Evolutionary conservation across 2,329 filamentous ascomycete species (phyloP).

Genomic region (Ophiostoma novo-ulmi): DNA sequence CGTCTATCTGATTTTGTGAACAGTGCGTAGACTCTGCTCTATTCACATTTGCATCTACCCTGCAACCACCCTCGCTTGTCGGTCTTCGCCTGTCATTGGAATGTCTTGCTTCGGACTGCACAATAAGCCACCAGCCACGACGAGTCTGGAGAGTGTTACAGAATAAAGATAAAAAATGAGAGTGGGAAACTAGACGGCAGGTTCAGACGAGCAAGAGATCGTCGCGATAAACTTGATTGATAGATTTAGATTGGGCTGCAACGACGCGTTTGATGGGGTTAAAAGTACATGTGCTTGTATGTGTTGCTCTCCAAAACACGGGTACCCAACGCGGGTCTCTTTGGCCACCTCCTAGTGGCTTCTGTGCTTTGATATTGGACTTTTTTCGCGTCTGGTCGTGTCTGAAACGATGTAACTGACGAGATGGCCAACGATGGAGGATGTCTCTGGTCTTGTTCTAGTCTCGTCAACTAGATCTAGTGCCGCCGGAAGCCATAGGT

Average conservation of each 20-base stretch:
- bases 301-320: not conserved
- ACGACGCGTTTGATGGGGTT: not conserved
- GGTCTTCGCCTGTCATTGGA: constrained; percentile 10
- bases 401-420: not conserved
- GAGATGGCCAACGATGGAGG: not conserved
- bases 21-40: not conserved
- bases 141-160: not conserved
- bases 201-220: constrained; percentile 13
- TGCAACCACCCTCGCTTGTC: not conserved
- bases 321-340: not conserved
- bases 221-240: not conserved
- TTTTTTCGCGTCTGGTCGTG: not conserved
- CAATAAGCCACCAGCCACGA: not conserved
- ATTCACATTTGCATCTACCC: not conserved
- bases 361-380: not conserved
- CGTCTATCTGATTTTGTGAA: not conserved
- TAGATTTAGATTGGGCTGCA: constrained; percentile 4
- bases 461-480: not conserved
- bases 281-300: not conserved
- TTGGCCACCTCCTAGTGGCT: not conserved
- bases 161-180: not conserved
- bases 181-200: not conserved
- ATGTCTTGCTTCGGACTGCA: constrained; percentile 10
- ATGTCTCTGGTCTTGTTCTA: not conserved
- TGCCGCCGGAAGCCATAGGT: not conserved